phyloP scores from a whole-genome alignment of 164 flowering plant species.

The Saururus chinensis region DNA sequence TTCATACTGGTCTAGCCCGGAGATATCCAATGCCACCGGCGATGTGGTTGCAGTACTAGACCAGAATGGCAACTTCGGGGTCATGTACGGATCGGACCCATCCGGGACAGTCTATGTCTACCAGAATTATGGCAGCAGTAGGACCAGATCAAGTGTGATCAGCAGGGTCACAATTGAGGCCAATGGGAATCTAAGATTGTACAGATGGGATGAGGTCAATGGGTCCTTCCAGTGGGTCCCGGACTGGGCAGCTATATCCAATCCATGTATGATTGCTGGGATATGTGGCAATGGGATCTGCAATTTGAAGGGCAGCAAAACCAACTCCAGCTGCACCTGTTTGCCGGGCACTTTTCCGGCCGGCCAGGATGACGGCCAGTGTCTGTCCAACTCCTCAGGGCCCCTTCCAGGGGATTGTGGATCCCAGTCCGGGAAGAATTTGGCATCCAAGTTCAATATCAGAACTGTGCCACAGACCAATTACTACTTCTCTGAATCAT shows the following conservation, averaged over 20 bases:
- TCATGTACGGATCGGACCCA: slow-evolving; percentile 50
- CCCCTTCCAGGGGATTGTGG: not conserved
- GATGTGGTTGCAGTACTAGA: slow-evolving; percentile 59
- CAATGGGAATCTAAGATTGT: slow-evolving; percentile 70
- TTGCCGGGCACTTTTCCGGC: slow-evolving; percentile 47
- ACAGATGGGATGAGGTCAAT: slow-evolving; percentile 65
- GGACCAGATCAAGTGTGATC: slow-evolving; percentile 17
- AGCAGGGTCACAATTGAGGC: slow-evolving; percentile 52
- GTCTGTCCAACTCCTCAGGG: slow-evolving; percentile 25
- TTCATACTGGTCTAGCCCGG: slow-evolving; percentile 51
- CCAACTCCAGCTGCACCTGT: slow-evolving; percentile 59
- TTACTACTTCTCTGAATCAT: slow-evolving; percentile 52
- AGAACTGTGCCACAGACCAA: slow-evolving; percentile 45
- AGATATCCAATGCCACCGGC: slow-evolving; percentile 80
- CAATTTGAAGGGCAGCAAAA: slow-evolving; percentile 47
- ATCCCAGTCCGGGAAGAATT: no score
- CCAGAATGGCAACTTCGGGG: slow-evolving; percentile 67
- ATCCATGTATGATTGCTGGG: slow-evolving; percentile 83
- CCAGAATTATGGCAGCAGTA: slow-evolving; percentile 55
- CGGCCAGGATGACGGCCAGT: slow-evolving; percentile 14
- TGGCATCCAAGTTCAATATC: slow-evolving; percentile 34
- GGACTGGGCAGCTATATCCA: slow-evolving; percentile 89
- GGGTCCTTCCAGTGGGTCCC: slow-evolving; percentile 76
- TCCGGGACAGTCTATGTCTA: slow-evolving; percentile 72
- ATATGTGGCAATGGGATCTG: slow-evolving; percentile 90